Evolutionary conservation across 805 yeast species (phyloP), one percentile per base, ranked within the genome.

Genomic region (Cyberlindnera subsufficiens): DNA sequence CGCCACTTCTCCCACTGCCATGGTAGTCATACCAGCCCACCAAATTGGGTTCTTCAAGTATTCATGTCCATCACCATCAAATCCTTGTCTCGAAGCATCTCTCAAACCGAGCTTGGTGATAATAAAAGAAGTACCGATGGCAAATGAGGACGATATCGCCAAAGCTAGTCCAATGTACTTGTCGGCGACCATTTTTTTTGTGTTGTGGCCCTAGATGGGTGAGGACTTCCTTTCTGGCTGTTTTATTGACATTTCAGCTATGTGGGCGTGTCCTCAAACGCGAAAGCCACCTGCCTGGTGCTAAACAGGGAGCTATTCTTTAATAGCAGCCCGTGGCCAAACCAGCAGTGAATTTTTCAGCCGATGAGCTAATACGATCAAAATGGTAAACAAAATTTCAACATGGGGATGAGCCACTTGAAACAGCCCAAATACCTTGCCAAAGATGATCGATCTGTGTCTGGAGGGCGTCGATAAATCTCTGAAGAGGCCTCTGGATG

Each of bases 1-100:
- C 44, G 96, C 96, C 33, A 88, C 66, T 59, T 88, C 96, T 6
- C 96, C 96, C 18, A 88, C 65, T 3, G 93, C 95, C 96, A 88
- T 82, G 38, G 95, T 80, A 27, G 80, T 56, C 74, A 89, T 89
- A 11, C 96, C 96, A 0, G 91, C 86, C 86, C 95, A 86, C 96
- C 96, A 88, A 32, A 86, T 76, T 11, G 96, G 96, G 60, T 85
- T 87, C 51, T 75, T 79, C 49, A 88, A 67, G 59, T 88, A 88
- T 54, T 83, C 80, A 58, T 72, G 79, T n/a, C 89, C 88, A 46
- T 85, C 85, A 25, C 82, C 87, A 43, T 71, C 75, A 30, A 74
- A 69, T 3, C 87, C 87, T 44, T 78, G 79, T 44, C 72, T 69
- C 14, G 83, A 72, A 2, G 91, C 84, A 45, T 81, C 81, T 61